Percentiles rank a stretch among this genome's conserved stretches.
These are phyloP conservation scores for Rhizoclosmatium globosum DNA, from an alignment of 192 early-diverging fungal genomes.

Conservation along the genomic window DNA sequence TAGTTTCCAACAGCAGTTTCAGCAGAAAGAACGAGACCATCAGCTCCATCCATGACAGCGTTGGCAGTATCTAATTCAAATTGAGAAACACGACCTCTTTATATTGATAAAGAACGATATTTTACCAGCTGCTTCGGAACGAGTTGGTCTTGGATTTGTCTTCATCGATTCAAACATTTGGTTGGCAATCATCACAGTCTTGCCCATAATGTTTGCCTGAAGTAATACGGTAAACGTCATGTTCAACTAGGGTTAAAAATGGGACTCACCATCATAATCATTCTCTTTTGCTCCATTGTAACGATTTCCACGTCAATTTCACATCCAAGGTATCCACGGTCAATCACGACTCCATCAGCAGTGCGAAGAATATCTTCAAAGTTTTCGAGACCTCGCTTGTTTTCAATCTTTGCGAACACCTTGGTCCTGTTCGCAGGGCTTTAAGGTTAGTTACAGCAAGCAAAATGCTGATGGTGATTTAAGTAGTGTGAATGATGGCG, in stretches of 20 bases:
- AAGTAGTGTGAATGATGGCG: no score
- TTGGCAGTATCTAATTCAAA: slow-evolving; percentile 47
- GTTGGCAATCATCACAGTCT: slow-evolving; percentile 66
- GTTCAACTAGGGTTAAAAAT: background rate
- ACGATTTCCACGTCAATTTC: slow-evolving; percentile 66
- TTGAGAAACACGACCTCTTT: background rate
- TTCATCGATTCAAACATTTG: slow-evolving; percentile 70
- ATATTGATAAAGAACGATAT: background rate
- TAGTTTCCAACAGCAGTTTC: slow-evolving; percentile 67
- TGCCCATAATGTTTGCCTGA: slow-evolving; percentile 61
- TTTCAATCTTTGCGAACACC: slow-evolving; percentile 68
- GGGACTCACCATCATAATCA: slow-evolving; percentile 56
- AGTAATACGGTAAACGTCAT: background rate
- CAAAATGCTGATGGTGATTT: no score
- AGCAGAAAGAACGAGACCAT: slow-evolving; percentile 65
- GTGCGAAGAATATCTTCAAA: slow-evolving; percentile 61
- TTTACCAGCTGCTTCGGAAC: slow-evolving; percentile 54
- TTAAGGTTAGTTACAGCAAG: no score
- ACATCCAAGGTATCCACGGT: slow-evolving; percentile 66
- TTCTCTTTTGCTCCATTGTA: slow-evolving; percentile 65
- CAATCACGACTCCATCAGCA: slow-evolving; percentile 68
- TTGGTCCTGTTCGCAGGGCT: slow-evolving; percentile 38
- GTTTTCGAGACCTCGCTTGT: slow-evolving; percentile 64
- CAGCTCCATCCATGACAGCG: slow-evolving; percentile 69
- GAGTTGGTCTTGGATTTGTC: slow-evolving; percentile 59